A percentile compares a stretch with the other conserved stretches of the same genome.
phyloP scores from a whole-genome alignment of 2,329 filamentous ascomycete genomes.

The Curvularia sp. region DNA sequence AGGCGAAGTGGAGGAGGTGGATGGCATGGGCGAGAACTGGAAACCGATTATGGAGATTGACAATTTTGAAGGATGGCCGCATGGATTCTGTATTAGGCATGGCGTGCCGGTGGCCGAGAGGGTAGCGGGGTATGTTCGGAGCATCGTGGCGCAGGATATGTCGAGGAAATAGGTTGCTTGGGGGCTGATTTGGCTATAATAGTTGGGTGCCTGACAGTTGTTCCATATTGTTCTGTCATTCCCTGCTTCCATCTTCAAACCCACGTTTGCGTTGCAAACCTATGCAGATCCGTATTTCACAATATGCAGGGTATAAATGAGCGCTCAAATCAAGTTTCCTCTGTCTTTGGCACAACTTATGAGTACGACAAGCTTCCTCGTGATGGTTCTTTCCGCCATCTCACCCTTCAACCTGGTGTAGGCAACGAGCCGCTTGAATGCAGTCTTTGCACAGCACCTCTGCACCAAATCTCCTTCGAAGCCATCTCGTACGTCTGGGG shows the following conservation, averaged over 20 bases:
- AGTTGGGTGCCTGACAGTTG: neutral
- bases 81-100: constrained; percentile 65
- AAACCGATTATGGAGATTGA: constrained; percentile 63
- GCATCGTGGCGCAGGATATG: constrained; percentile 47
- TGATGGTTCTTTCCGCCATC: constrained; percentile 8
- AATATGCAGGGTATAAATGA: neutral
- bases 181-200: neutral
- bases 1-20: constrained; percentile 31
- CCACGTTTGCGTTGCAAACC: neutral
- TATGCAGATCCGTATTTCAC: neutral
- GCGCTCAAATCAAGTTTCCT: neutral
- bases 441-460: constrained; percentile 11
- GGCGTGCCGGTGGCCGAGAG: constrained; percentile 59
- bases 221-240: neutral
- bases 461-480: constrained; percentile 16
- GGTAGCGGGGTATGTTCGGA: constrained; percentile 57
- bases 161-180: constrained; percentile 9
- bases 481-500: constrained; percentile 26
- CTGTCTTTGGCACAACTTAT: neutral
- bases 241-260: neutral
- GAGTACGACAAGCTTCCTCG: constrained; percentile 13
- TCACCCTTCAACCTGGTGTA: constrained; percentile 9
- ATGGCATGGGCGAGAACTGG: constrained; percentile 42
- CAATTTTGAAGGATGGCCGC: constrained; percentile 60
- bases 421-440: constrained; percentile 13